These are phyloP conservation scores for Ascochyta clinopodiicola DNA, from an alignment of 2,329 filamentous ascomycete genomes.

Conservation along the genomic window DNA sequence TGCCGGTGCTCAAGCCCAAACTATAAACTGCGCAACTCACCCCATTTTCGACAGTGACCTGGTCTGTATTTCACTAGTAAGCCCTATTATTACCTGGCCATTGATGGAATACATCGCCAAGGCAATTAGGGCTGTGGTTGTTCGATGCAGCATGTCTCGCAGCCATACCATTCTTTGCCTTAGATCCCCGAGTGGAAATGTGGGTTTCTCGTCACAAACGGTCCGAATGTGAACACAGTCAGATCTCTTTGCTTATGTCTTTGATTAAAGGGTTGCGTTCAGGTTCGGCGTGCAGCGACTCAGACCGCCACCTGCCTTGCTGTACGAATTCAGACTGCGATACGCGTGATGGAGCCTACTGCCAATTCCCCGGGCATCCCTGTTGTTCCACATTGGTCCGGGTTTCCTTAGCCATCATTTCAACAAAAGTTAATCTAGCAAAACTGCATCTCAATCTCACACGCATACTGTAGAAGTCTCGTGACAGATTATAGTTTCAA, in stretches of 20 bases:
- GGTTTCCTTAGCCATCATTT: neutral
- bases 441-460: neutral
- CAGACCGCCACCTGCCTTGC: neutral
- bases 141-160: neutral
- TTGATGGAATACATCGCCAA: neutral
- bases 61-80: neutral
- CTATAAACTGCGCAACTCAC: slow-evolving; percentile 3
- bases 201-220: slow-evolving; percentile 8
- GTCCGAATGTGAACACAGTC: slow-evolving; percentile 12
- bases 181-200: no score
- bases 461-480: neutral
- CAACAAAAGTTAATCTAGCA: neutral
- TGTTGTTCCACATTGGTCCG: neutral
- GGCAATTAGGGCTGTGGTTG: no score
- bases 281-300: neutral
- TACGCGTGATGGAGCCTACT: slow-evolving; percentile 3
- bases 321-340: neutral
- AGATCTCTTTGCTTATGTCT: neutral
- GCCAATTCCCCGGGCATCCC: neutral
- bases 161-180: neutral
- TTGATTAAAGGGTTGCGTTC: neutral
- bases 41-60: neutral
- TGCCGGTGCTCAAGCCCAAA: slow-evolving; percentile 6
- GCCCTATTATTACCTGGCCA: neutral
- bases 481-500: neutral